Evolutionary conservation across 148 eudicot genomes (phyloP), one percentile per base, ranked within the genome.

Genomic region (Rhododendron mucronatum): DNA sequence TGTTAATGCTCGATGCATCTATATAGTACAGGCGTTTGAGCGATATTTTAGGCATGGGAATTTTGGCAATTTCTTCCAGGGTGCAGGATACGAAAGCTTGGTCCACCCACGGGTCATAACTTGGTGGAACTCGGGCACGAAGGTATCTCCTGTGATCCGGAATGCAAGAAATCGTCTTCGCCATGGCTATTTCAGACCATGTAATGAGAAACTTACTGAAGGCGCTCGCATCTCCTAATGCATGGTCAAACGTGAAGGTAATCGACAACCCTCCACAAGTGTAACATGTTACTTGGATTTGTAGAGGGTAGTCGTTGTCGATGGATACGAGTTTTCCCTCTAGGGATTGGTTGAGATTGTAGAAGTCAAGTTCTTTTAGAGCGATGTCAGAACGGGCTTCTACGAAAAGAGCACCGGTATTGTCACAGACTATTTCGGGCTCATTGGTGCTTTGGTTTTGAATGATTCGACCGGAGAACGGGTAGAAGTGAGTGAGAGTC

Each of bases 191-290:
- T 67, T 90, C 90, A 11, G 87, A 88, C 91, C 91, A 89, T 2
- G 84, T 82, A 8, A 69, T 3, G 35, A 89, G 91, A 51, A 89
- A 89, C 85, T 87, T 89, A 26, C 91, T 39, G 51, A 89, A 89
- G 81, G 91, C 83, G 55, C 87, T 87, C 14, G 91, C 91, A 55
- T 89, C 91, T 5, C 89, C 91, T 37, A 89, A 48, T 13, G 91
- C 91, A 82, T 89, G 91, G 41, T 89, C 91, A 45, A 89, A 89
- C 14, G 91, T 89, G 80, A 89, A 89, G 20, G 89, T 87, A 28
- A 89, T 61, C 1, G 86, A 81, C 81, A 89, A 63, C 79, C 84
- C 84, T 79, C 89, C 88, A 84, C 89, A 89, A 30, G 67, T 47
- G 81, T 78, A 89, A 33, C 44, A 2, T 30, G 88, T 88, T 48